These are phyloP conservation scores for Smittium culicis DNA, from an alignment of 371 early-diverging fungal genomes.

Conservation along the genomic window DNA sequence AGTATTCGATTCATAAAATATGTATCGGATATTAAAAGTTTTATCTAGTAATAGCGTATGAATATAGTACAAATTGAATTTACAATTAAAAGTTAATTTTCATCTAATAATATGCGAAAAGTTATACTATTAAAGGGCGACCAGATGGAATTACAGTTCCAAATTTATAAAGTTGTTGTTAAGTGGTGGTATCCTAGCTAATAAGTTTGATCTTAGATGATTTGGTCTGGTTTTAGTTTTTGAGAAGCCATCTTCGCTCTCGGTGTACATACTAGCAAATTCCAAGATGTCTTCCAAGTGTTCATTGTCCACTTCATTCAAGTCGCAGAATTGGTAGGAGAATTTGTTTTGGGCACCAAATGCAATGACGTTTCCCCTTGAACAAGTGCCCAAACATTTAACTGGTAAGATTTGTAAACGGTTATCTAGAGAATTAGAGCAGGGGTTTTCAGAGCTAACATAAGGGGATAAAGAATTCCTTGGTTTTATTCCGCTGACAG, in stretches of 20 bases:
- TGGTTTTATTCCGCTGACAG: constrained; percentile 27
- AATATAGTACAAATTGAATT: no score
- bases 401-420: constrained; percentile 30
- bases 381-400: constrained; percentile 27
- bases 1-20: no score
- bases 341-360: constrained; percentile 26
- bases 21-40: no score
- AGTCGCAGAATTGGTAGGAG: constrained; percentile 31
- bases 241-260: constrained; percentile 11
- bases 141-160: no score
- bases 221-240: constrained; percentile 8
- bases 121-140: no score
- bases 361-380: constrained; percentile 28
- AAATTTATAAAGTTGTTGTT: constrained; percentile 6
- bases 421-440: no score
- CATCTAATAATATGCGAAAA: no score
- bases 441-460: no score
- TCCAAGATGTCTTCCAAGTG: constrained; percentile 30
- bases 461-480: no score
- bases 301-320: constrained; percentile 28
- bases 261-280: constrained; percentile 30
- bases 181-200: constrained; percentile 8
- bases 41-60: no score
- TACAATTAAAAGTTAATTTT: no score
- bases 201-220: constrained; percentile 1